A percentile compares a stretch with the other conserved stretches of the same genome.
Conservation (phyloP, 2,329 filamentous ascomycete species). For the Magnaporthiopsis incrustans region DNA sequence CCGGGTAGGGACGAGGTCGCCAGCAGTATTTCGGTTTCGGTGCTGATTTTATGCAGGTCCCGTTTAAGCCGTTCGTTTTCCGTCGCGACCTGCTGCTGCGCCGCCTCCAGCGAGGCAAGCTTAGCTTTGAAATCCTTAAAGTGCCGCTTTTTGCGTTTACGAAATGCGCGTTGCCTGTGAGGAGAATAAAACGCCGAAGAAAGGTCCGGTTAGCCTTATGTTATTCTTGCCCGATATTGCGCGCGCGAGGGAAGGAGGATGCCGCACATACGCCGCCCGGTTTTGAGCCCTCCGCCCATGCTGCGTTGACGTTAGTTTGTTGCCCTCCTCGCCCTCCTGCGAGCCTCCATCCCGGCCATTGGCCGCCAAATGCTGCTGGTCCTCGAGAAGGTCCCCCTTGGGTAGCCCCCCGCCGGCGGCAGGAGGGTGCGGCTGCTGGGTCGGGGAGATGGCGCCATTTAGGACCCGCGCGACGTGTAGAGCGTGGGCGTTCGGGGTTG, state of each 20-base stretch:
- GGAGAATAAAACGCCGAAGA: no score
- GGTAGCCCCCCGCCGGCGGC: constrained; percentile 10
- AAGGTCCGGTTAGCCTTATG: no score
- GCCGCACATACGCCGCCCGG: constrained; percentile 49
- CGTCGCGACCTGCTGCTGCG: constrained; percentile 61
- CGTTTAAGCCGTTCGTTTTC: constrained; percentile 85
- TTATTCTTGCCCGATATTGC: no score
- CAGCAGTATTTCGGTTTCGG: constrained; percentile 87
- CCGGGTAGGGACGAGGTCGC: no score
- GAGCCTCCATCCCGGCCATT: constrained; percentile 23
- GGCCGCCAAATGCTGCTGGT: constrained; percentile 25
- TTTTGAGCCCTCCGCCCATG: constrained; percentile 54
- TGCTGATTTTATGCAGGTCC: constrained; percentile 74
- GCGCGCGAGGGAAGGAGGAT: no score
- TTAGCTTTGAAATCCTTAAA: constrained; percentile 90
- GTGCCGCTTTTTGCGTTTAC: constrained; percentile 85
- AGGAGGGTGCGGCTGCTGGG: no score
- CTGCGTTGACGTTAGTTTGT: constrained; percentile 48
- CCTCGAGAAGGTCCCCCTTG: constrained; percentile 33
- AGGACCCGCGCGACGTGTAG: no score
- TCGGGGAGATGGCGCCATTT: no score
- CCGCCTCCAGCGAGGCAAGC: constrained; percentile 67
- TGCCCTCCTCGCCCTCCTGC: constrained; percentile 47
- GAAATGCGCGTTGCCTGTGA: constrained; percentile 82
- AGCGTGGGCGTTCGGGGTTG: no score